Evolutionary conservation across 371 early-diverging fungal species (phyloP).

Genomic region (Rhizopus stolonifer): DNA sequence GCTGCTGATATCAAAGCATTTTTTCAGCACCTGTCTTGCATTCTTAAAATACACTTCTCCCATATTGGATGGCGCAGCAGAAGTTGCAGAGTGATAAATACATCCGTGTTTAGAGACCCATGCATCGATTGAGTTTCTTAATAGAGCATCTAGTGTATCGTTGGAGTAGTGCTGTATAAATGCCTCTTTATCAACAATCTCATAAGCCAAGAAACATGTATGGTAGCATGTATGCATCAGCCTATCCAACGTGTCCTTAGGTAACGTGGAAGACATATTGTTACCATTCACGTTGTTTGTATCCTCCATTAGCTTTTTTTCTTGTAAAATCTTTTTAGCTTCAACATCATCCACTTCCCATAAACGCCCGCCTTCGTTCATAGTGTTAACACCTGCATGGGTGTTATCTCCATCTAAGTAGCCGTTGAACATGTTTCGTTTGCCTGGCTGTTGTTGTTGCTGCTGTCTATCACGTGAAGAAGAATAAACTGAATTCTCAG

Average conservation of each 20-base stretch:
- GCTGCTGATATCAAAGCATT: constrained; percentile 57
- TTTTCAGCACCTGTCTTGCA: constrained; percentile 56
- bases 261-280: constrained; percentile 22
- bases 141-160: constrained; percentile 45
- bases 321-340: constrained; percentile 45
- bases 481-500: constrained; percentile 20
- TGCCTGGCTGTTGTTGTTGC: constrained; percentile 3
- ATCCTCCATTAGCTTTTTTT: constrained; percentile 16
- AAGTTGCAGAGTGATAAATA: constrained; percentile 48
- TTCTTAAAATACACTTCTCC: constrained; percentile 60
- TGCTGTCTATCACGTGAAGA: constrained; percentile 4
- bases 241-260: constrained; percentile 34
- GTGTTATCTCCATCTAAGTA: not conserved
- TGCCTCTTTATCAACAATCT: constrained; percentile 54
- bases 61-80: constrained; percentile 32
- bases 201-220: constrained; percentile 55
- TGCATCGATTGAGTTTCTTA: constrained; percentile 59
- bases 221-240: constrained; percentile 59
- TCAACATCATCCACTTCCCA: constrained; percentile 56
- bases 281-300: not conserved
- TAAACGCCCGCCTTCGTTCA: constrained; percentile 29
- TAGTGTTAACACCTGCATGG: not conserved
- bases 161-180: constrained; percentile 49
- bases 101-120: constrained; percentile 61
- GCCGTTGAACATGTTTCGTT: constrained; percentile 1